A percentile compares a stretch with the other conserved stretches of the same genome.
phyloP scores from a whole-genome alignment of 192 early-diverging fungal genomes.

The Globomyces pollinis-pini region DNA sequence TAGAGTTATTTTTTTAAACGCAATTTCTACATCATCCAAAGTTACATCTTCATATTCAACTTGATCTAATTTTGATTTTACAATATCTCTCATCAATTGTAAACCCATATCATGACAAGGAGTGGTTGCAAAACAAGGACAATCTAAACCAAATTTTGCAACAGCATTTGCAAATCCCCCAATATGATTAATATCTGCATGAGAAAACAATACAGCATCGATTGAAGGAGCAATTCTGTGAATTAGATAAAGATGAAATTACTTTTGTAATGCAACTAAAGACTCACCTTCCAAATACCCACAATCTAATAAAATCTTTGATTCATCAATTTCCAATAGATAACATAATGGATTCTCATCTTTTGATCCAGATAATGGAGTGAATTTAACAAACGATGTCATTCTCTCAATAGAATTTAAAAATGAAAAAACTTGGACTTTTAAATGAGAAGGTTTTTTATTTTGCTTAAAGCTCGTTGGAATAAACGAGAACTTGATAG shows the following conservation, averaged over 20 bases:
- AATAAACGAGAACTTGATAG: no score
- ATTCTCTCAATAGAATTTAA: constrained; percentile 17
- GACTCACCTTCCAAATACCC: constrained; percentile 80
- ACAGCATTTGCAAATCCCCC: constrained; percentile 80
- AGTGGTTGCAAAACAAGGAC: constrained; percentile 83
- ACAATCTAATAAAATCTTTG: constrained; percentile 91
- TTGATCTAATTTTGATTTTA: constrained; percentile 56
- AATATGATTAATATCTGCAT: constrained; percentile 79
- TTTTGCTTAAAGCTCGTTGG: no score
- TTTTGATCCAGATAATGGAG: constrained; percentile 76
- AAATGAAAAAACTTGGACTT: no score
- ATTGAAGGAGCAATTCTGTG: constrained; percentile 76
- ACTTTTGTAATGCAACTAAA: constrained; percentile 61
- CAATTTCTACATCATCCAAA: constrained; percentile 70
- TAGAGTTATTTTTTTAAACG: constrained; percentile 72
- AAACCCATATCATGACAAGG: constrained; percentile 89
- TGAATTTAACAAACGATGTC: constrained; percentile 65
- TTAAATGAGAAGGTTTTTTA: no score
- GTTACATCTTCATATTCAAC: constrained; percentile 71
- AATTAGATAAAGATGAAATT: not conserved
- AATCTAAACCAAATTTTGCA: constrained; percentile 68
- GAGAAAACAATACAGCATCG: constrained; percentile 83
- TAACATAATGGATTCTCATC: constrained; percentile 83
- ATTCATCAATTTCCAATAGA: constrained; percentile 83
- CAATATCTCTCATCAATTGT: constrained; percentile 66